phyloP scores from a whole-genome alignment of 1,284 basidiomycete species.

The Phylloboletellus chloephorus region DNA sequence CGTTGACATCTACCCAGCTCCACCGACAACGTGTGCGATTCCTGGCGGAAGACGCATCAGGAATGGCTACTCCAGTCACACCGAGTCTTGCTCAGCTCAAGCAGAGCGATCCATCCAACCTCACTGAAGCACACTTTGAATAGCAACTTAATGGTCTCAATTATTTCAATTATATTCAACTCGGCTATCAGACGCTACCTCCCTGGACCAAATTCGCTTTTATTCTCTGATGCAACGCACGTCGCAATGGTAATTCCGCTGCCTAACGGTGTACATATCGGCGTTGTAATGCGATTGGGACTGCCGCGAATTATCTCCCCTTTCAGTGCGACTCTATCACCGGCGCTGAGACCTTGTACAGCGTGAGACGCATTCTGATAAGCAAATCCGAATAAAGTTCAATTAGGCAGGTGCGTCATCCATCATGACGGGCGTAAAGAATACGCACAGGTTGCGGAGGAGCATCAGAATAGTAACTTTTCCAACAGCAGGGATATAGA shows the following conservation, averaged over 20 bases:
- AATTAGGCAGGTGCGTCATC: slow-evolving; percentile 8
- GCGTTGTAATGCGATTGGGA: slow-evolving; percentile 28
- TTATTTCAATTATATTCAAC: slow-evolving; percentile 8
- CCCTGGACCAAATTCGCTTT: slow-evolving; percentile 11
- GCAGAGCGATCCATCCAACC: slow-evolving; percentile 21
- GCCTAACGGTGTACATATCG: slow-evolving; percentile 34
- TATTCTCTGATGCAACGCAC: slow-evolving; percentile 15
- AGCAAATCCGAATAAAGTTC: slow-evolving; percentile 1
- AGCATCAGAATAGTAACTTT: slow-evolving; percentile 98
- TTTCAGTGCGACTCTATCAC: slow-evolving; percentile 12
- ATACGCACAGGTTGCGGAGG: slow-evolving; percentile 80
- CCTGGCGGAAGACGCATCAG: slow-evolving; percentile 55
- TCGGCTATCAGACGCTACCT: slow-evolving; percentile 20
- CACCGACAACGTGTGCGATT: slow-evolving; percentile 77
- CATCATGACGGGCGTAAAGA: slow-evolving; percentile 1
- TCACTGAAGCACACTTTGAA: slow-evolving; percentile 37
- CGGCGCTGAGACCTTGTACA: slow-evolving; percentile 45
- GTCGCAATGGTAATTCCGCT: slow-evolving; percentile 26
- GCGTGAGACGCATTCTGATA: slow-evolving; percentile 63
- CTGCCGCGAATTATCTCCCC: slow-evolving; percentile 11
- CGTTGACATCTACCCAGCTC: slow-evolving; percentile 43
- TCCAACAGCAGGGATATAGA: slow-evolving; percentile 91
- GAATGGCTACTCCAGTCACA: slow-evolving; percentile 59
- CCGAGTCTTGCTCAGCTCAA: slow-evolving; percentile 42
- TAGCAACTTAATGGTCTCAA: slow-evolving; percentile 17